A percentile compares a stretch with the other conserved stretches of the same genome.
phyloP scores from a whole-genome alignment of 2,329 filamentous ascomycete genomes.

The Trichoderma lentiforme region DNA sequence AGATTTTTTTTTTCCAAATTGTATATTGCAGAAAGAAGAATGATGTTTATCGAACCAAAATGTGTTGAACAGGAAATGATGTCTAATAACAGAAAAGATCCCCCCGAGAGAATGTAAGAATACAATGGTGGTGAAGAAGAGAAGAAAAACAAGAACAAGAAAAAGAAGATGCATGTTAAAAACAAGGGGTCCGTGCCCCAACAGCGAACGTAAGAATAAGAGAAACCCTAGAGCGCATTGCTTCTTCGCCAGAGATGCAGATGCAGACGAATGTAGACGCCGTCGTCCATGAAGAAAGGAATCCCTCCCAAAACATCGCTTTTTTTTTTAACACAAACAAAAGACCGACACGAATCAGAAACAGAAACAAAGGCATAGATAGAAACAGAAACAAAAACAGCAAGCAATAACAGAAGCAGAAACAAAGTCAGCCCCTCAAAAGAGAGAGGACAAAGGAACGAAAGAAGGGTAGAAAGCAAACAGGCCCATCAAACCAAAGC shows the following conservation, averaged over 20 bases:
- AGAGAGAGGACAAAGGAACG: background rate
- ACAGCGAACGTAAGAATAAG: background rate
- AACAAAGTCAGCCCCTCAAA: background rate
- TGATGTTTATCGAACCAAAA: background rate
- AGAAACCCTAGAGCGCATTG: background rate
- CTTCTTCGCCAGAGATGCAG: background rate
- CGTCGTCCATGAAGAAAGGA: background rate
- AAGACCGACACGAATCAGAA: background rate
- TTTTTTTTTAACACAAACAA: background rate
- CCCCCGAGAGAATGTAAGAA: background rate
- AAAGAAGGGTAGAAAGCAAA: background rate
- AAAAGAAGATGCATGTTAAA: background rate
- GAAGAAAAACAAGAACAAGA: background rate
- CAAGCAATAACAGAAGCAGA: background rate
- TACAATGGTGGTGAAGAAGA: background rate
- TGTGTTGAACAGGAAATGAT: background rate
- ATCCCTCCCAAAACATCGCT: background rate
- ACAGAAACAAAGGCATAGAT: background rate
- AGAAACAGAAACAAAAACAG: background rate
- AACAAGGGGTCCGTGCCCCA: background rate
- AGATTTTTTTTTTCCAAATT: background rate
- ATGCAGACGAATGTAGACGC: background rate
- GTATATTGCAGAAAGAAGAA: background rate
- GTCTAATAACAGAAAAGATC: background rate
- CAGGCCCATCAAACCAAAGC: background rate